Evolutionary conservation across 2,329 filamentous ascomycete genomes (phyloP).

Genomic region (Pseudogymnoascus sp.): DNA sequence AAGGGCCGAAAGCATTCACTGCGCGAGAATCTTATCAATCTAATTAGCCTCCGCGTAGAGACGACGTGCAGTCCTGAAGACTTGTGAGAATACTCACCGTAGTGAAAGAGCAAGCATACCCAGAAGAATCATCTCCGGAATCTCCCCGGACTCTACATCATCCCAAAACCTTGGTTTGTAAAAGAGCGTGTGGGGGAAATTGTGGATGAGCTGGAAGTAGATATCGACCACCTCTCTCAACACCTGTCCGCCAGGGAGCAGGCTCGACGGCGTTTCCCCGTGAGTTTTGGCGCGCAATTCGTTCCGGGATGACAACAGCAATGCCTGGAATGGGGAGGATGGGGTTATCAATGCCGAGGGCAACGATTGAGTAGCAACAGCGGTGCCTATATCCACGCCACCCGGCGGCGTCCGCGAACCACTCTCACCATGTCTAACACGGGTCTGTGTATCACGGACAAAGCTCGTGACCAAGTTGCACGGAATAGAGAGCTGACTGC

Average conservation of each 20-base stretch:
- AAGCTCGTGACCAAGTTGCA: constrained; percentile 5
- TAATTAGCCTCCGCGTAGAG: neutral
- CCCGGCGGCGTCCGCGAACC: neutral
- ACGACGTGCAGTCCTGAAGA: neutral
- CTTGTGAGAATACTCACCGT: neutral
- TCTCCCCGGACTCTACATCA: neutral
- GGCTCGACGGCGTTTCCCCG: neutral
- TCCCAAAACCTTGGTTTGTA: neutral
- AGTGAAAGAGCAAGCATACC: neutral
- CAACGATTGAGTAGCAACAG: neutral
- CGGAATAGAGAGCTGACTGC: neutral
- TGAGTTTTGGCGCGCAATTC: neutral
- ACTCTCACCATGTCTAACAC: neutral
- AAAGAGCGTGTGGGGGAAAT: neutral
- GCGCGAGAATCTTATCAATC: constrained; percentile 11
- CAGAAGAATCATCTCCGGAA: neutral
- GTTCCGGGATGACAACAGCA: neutral
- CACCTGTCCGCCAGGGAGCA: neutral
- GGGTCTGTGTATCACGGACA: neutral
- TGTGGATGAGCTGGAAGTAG: constrained; percentile 1
- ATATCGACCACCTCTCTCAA: constrained; percentile 1
- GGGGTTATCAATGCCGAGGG: neutral
- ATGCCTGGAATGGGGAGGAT: neutral
- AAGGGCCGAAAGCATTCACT: constrained; percentile 10
- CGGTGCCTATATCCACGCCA: neutral